Evolutionary conservation across 306 rosid genomes (phyloP), one percentile per base, ranked within the genome.

Genomic region (Styphnolobium japonicum): DNA sequence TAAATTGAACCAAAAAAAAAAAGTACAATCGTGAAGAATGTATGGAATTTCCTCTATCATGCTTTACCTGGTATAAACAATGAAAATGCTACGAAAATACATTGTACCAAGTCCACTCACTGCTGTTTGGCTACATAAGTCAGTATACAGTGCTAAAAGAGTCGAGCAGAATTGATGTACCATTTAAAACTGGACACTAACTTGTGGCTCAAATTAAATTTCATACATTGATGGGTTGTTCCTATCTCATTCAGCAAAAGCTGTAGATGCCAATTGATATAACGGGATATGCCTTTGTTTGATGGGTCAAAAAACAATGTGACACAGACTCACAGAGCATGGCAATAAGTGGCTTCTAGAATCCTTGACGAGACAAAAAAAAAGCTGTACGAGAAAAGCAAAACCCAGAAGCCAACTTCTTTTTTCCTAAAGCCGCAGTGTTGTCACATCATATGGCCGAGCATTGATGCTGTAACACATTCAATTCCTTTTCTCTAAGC

Each of bases 171-270:
- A 69, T 21, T 6, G 19, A 55, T 34, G 23, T 49, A 52, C 39
- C 55, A 75, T 6, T n/a, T 61, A 42, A 67, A 36, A 22, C 67
- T 73, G 73, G 60, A 57, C 69, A 60, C 51, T 78, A 29, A 71
- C 40, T 36, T 39, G 77, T 69, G 67, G 61, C 43, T 74, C 73
- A 80, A 31, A 80, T 80, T 39, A 80, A 31, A 80, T 80, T 39
- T 70, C 62, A 71, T 70, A 48, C 40, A 70, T 12, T 16, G 64
- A 82, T 22, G 80, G 49, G 29, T 56, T 71, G 68, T 82, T 70
- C 71, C 75, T 64, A 67, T 80, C 83, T 71, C 37, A 31, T 71
- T 80, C 78, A 80, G 76, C 67, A 76, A 82, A 83, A 55, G 61
- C 34, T 58, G 78, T 31, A 12, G 76, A 73, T 8, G 73, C 15